A percentile compares a stretch with the other conserved stretches of the same genome.
These are phyloP conservation scores for Rhynchosporium graminicola DNA, from an alignment of 2,329 filamentous ascomycete species.

Conservation along the genomic window DNA sequence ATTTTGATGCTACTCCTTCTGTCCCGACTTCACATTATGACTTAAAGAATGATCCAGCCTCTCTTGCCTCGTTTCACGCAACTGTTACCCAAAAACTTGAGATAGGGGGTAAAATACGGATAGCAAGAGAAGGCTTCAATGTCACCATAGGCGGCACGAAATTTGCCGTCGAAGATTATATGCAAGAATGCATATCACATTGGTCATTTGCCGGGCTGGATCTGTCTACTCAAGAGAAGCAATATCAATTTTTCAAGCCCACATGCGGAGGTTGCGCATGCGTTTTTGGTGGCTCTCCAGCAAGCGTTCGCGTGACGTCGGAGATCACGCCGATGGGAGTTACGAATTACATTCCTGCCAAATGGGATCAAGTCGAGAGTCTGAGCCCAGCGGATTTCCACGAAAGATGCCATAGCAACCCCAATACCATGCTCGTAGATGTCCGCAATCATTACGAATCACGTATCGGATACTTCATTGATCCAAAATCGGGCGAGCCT, in stretches of 20 bases:
- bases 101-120: slow-evolving; percentile 38
- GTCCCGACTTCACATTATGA: slow-evolving; percentile 23
- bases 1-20: slow-evolving; percentile 35
- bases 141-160: slow-evolving; percentile 39
- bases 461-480: slow-evolving; percentile 40
- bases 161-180: slow-evolving; percentile 32
- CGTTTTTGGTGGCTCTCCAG: slow-evolving; percentile 34
- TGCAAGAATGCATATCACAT: slow-evolving; percentile 34
- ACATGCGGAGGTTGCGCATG: slow-evolving; percentile 37
- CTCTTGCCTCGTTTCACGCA: slow-evolving; percentile 34
- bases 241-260: slow-evolving; percentile 37
- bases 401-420: slow-evolving; percentile 29
- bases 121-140: slow-evolving; percentile 40
- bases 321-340: slow-evolving; percentile 42
- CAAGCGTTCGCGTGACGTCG: slow-evolving; percentile 32
- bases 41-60: slow-evolving; percentile 17
- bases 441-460: slow-evolving; percentile 41
- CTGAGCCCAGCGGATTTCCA: slow-evolving; percentile 38
- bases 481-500: slow-evolving; percentile 33
- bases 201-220: slow-evolving; percentile 38
- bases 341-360: slow-evolving; percentile 35
- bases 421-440: slow-evolving; percentile 35
- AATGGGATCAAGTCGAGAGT: slow-evolving; percentile 36
- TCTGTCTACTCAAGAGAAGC: slow-evolving; percentile 25
- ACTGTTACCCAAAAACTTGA: slow-evolving; percentile 22